A percentile compares a stretch with the other conserved stretches of the same genome.
Conservation (phyloP, 1,139 yeast genomes). For the Pichia sp. region DNA sequence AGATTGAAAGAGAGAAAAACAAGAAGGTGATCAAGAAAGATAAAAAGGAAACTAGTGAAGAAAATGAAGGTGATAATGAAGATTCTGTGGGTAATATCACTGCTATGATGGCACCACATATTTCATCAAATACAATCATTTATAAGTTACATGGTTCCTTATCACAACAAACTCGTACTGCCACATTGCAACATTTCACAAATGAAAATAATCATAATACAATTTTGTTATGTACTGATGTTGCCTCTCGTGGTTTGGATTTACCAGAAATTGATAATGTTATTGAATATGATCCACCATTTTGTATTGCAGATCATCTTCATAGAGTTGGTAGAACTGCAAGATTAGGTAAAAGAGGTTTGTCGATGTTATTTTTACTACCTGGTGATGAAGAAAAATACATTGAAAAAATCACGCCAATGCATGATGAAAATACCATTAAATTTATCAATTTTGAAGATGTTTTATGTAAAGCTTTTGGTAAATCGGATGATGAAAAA, state of each 20-base stretch:
- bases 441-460: slow-evolving; percentile 42
- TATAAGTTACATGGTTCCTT: slow-evolving; percentile 88
- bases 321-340: slow-evolving; percentile 98
- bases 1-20: slow-evolving; percentile 21
- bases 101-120: slow-evolving; percentile 44
- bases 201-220: slow-evolving; percentile 28
- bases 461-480: slow-evolving; percentile 53
- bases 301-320: slow-evolving; percentile 79
- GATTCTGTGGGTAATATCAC: slow-evolving; percentile 24
- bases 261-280: slow-evolving; percentile 94
- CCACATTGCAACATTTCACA: slow-evolving; percentile 66
- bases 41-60: slow-evolving; percentile 10
- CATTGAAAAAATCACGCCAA: slow-evolving; percentile 44
- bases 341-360: slow-evolving; percentile 85
- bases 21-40: slow-evolving; percentile 6
- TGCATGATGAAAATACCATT: slow-evolving; percentile 59
- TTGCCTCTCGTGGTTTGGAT: slow-evolving; percentile 96
- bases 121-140: slow-evolving; percentile 37
- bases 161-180: slow-evolving; percentile 71
- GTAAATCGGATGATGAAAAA: slow-evolving; percentile 30
- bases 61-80: slow-evolving; percentile 22
- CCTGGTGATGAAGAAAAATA: slow-evolving; percentile 90
- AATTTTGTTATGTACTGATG: slow-evolving; percentile 78
- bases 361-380: slow-evolving; percentile 62
- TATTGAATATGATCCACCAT: slow-evolving; percentile 88